These are phyloP conservation scores for Hericium erinaceus DNA, from an alignment of 768 basidiomycete species.

Conservation along the genomic window DNA sequence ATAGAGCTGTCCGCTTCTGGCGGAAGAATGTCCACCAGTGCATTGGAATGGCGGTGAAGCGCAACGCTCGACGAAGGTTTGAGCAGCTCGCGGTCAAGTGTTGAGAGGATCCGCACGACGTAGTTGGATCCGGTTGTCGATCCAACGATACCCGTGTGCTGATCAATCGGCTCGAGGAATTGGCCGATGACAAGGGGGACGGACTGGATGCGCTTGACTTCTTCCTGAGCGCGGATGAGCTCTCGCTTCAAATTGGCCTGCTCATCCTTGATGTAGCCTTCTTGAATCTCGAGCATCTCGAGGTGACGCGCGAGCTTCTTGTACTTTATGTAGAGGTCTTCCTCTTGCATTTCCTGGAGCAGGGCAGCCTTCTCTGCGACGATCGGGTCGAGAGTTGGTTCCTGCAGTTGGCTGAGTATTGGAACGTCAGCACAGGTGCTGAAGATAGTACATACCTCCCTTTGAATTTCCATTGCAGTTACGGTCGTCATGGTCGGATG, in stretches of 20 bases:
- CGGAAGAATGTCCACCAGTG: conserved; percentile 94
- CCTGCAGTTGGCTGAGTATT: conserved; percentile 34
- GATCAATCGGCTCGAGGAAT: conserved; percentile 98
- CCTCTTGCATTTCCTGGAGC: conserved; percentile 74
- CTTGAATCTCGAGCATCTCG: conserved; percentile 89
- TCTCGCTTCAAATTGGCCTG: conserved; percentile 96
- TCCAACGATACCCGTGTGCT: conserved; percentile 93
- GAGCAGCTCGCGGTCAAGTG: conserved; percentile 91
- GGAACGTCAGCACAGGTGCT: not conserved
- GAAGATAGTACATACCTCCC: conserved; percentile 48
- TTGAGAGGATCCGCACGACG: conserved; percentile 94
- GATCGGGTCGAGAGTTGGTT: conserved; percentile 83
- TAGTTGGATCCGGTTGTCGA: conserved; percentile 98
- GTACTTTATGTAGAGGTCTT: conserved; percentile 96
- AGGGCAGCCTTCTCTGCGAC: conserved; percentile 85
- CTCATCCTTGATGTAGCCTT: conserved; percentile 98
- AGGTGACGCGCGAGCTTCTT: conserved; percentile 92
- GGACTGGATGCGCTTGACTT: conserved; percentile 98
- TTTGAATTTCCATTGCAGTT: conserved; percentile 77
- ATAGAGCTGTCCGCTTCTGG: conserved; percentile 98
- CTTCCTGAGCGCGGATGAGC: conserved; percentile 96
- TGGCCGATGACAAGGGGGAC: conserved; percentile 99
- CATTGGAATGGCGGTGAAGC: conserved; percentile 98
- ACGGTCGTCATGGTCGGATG: conserved; percentile 59
- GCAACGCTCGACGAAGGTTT: conserved; percentile 97